Evolutionary conservation across 306 rosid species (phyloP).

Genomic region (Ammopiptanthus mongolicus): DNA sequence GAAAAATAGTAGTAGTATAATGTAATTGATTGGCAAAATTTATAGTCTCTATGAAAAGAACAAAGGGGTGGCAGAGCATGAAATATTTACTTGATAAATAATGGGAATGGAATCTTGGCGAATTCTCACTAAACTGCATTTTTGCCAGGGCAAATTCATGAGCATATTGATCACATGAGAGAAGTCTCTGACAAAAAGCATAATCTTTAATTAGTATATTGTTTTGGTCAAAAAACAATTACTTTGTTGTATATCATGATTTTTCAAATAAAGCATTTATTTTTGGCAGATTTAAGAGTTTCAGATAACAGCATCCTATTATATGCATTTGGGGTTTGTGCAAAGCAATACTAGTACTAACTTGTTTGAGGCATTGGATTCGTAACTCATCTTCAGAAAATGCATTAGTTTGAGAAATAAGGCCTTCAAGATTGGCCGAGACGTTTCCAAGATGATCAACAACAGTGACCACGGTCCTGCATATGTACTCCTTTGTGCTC

Average conservation of each 20-base stretch:
- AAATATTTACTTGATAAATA: constrained; percentile 46
- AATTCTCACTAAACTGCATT: constrained; percentile 41
- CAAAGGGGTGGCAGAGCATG: background rate
- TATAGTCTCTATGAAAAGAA: background rate
- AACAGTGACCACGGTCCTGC: constrained; percentile 56
- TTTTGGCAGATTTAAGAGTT: background rate
- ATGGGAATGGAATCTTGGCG: constrained; percentile 42
- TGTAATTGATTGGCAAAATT: background rate
- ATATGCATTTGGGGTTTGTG: background rate
- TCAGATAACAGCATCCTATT: background rate
- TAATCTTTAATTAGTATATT: background rate
- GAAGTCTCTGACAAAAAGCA: constrained; percentile 47
- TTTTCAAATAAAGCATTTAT: background rate
- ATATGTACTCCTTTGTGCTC: constrained; percentile 66
- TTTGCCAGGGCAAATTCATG: constrained; percentile 38
- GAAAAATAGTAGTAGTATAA: background rate
- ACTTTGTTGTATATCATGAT: background rate
- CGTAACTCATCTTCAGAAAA: constrained; percentile 57
- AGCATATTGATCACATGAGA: constrained; percentile 50
- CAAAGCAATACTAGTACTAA: constrained; percentile 11
- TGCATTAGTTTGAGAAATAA: constrained; percentile 44
- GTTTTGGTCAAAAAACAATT: background rate
- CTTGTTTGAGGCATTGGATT: constrained; percentile 63
- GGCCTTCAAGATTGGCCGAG: constrained; percentile 47
- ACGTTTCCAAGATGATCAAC: constrained; percentile 80